Conservation (phyloP, 192 early-diverging fungal genomes). For the Jimgerdemannia lactiflua region DNA sequence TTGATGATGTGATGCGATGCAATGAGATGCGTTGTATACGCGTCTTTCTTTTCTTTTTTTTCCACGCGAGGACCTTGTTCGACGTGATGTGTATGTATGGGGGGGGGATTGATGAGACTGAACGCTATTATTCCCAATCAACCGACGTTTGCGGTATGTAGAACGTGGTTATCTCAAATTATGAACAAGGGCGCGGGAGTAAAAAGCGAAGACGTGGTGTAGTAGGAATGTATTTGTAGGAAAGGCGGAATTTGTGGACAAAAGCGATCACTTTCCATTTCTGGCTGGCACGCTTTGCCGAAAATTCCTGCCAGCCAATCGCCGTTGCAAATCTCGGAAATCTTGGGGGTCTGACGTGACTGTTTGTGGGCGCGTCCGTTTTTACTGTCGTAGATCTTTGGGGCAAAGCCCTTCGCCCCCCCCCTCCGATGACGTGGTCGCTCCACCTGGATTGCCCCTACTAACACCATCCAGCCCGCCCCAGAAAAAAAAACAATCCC, state of each 20-base stretch:
- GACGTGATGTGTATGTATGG: too few species aligned
- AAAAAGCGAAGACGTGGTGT: neutral
- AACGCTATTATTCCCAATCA: neutral
- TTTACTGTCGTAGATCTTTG: neutral
- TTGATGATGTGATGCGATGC: conserved; percentile 21
- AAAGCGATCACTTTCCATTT: neutral
- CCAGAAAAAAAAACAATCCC: too few species aligned
- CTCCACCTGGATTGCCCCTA: neutral
- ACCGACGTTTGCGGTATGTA: neutral
- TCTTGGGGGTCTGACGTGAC: neutral
- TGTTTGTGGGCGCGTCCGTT: neutral
- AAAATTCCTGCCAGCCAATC: neutral
- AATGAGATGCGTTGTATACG: neutral
- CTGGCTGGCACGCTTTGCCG: neutral
- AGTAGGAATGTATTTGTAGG: neutral
- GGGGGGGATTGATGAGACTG: conserved; percentile 6
- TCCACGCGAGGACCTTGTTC: too few species aligned
- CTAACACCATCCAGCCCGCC: too few species aligned
- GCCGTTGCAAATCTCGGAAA: neutral
- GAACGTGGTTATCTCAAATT: neutral
- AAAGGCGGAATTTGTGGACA: neutral
- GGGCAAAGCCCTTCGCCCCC: conserved; percentile 18
- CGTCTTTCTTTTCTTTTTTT: neutral
- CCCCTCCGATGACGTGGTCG: neutral
- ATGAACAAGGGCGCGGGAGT: neutral